Evolutionary conservation across 371 early-diverging fungal genomes (phyloP), one percentile per base, ranked within the genome.

Genomic region (Lichtheimia ramosa): DNA sequence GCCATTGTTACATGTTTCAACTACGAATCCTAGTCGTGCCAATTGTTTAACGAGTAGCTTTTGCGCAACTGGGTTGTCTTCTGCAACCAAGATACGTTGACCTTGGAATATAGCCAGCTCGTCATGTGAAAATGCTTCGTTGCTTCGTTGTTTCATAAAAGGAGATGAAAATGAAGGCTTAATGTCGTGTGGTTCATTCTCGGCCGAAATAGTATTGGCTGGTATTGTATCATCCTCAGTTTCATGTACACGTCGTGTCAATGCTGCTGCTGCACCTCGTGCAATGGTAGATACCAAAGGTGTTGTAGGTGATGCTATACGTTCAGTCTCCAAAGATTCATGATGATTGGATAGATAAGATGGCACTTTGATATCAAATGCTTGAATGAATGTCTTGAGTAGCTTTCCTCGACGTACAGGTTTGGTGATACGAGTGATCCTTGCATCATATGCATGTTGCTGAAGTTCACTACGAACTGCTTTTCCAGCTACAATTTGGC

Each of bases 351-450:
- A n/a, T 18, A 21, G 7, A 46, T 46, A 46, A 10, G 16, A 18
- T 34, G 58, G 50, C 1, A 48, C 4, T 3, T 51, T 43, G 34
- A 58, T 14, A 23, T 50, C 58, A 39, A 58, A 40, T 12, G 48
- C 57, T 39, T 50, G 53, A 27, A 55, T 51, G 21, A 79, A 53
- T 1, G 70, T 65, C 15, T 69, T 76, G 8, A 84, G 54, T 1
- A 84, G 48, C 48, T 80, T 82, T 16, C 78, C 57, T 1, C 76
- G 69, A 3, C 84, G 71, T 24, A 82, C 71, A 5, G 84, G 84
- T 27, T 82, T 84, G n/a, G 82, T 77, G 51, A 84, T 62, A 18
- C 81, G 65, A 5, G 77, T 72, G 0, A 83, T 56, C 16, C 56
- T 62, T n/a, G 70, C 69, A 46, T 46, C 46, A 46, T n/a, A 18